Evolutionary conservation across 352 stramenopile genomes (phyloP).

Genomic region (Thraustochytrium striatum): DNA sequence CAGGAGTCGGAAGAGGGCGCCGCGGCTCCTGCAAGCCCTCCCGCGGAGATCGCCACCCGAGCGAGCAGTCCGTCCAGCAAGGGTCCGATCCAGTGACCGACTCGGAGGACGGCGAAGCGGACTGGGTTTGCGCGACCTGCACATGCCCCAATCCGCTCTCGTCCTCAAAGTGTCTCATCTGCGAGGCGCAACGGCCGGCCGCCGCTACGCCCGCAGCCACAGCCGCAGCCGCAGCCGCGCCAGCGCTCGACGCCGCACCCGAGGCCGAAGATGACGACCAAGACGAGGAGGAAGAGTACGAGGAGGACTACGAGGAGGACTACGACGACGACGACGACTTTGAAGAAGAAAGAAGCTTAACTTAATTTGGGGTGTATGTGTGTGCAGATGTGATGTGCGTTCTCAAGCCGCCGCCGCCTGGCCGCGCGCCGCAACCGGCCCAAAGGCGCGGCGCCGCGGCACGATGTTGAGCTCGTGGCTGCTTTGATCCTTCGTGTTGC

Average conservation of each 20-base stretch:
- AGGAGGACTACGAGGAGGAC: too few species aligned
- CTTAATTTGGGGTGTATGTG: too few species aligned
- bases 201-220: not conserved
- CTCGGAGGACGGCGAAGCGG: not conserved
- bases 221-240: not conserved
- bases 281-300: too few species aligned
- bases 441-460: too few species aligned
- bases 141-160: not conserved
- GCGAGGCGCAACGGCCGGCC: not conserved
- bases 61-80: not conserved
- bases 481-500: constrained; percentile 27
- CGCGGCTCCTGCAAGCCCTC: not conserved
- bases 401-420: too few species aligned
- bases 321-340: too few species aligned
- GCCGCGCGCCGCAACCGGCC: too few species aligned
- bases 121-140: not conserved
- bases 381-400: too few species aligned
- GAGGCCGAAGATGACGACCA: not conserved
- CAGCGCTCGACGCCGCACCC: not conserved
- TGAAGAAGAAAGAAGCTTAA: too few species aligned
- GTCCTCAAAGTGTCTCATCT: not conserved
- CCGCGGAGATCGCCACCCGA: not conserved
- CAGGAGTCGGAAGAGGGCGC: not conserved
- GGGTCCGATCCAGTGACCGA: not conserved
- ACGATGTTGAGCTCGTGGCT: not conserved